Evolutionary conservation across 345 rosid species (phyloP).

Genomic region (Eutrema heterophyllum): DNA sequence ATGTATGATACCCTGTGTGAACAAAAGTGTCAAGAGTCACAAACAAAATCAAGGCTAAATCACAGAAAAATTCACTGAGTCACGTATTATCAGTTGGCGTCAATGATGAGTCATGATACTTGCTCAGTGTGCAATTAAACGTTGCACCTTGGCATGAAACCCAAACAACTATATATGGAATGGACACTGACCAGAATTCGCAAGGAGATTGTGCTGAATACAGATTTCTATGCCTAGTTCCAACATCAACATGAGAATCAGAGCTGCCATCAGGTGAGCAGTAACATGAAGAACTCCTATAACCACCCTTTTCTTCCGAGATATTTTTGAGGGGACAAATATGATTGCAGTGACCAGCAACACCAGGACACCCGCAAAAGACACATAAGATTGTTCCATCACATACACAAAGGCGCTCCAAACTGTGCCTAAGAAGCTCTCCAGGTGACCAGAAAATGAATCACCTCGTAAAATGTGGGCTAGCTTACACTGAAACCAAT

Average conservation of each 20-base stretch:
- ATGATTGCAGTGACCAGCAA: slow-evolving; percentile 59
- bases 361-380: slow-evolving; percentile 66
- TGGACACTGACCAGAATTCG: slow-evolving; percentile 72
- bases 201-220: slow-evolving; percentile 81
- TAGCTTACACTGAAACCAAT: slow-evolving; percentile 74
- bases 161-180: not conserved
- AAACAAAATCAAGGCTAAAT: not conserved
- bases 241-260: slow-evolving; percentile 86
- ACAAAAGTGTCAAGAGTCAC: not conserved
- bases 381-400: slow-evolving; percentile 73
- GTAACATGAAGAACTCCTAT: slow-evolving; percentile 88
- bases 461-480: slow-evolving; percentile 79
- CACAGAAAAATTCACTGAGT: not conserved
- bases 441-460: slow-evolving; percentile 80
- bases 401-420: slow-evolving; percentile 65
- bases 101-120: not conserved
- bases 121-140: not conserved
- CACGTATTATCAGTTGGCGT: not conserved
- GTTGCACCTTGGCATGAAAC: not conserved
- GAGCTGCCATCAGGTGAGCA: slow-evolving; percentile 85
- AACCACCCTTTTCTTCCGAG: slow-evolving; percentile 67
- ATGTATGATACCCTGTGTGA: slow-evolving; percentile 77
- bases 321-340: slow-evolving; percentile 84
- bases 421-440: slow-evolving; percentile 78
- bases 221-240: slow-evolving; percentile 94